phyloP scores from a whole-genome alignment of 257 asterid species.

The Lycium ferocissimum region DNA sequence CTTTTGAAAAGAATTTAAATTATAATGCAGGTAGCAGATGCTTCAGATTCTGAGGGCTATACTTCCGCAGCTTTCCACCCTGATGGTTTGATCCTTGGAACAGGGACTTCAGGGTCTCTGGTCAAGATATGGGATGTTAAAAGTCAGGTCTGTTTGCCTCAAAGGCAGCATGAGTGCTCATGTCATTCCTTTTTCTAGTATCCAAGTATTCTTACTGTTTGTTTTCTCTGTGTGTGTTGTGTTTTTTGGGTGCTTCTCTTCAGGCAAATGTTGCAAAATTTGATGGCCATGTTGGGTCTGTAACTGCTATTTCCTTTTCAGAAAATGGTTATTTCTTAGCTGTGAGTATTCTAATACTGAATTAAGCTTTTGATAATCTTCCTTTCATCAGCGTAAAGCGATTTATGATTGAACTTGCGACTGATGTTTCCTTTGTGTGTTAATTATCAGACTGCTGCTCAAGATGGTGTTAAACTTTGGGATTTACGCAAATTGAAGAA shows the following conservation, averaged over 20 bases:
- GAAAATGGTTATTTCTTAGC: constrained; percentile 98
- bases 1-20: neutral
- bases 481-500: constrained; percentile 95
- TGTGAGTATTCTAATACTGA: constrained; percentile 54
- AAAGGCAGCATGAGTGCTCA: neutral
- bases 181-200: neutral
- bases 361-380: neutral
- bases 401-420: constrained; percentile 2
- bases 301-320: constrained; percentile 90
- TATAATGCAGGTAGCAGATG: constrained; percentile 73
- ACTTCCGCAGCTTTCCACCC: constrained; percentile 98
- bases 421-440: constrained; percentile 28
- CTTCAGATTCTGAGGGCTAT: constrained; percentile 77
- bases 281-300: constrained; percentile 86
- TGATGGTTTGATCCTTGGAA: constrained; percentile 98
- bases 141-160: constrained; percentile 69
- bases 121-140: constrained; percentile 99
- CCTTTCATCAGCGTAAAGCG: neutral
- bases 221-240: neutral
- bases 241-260: neutral
- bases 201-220: neutral
- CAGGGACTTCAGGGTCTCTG: constrained; percentile 76
- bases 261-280: constrained; percentile 88
- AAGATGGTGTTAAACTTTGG: constrained; percentile 98
- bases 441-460: constrained; percentile 88